Base-by-base conservation (phyloP, 257 asterid genomes). In the Sherardia arvensis region DNA sequence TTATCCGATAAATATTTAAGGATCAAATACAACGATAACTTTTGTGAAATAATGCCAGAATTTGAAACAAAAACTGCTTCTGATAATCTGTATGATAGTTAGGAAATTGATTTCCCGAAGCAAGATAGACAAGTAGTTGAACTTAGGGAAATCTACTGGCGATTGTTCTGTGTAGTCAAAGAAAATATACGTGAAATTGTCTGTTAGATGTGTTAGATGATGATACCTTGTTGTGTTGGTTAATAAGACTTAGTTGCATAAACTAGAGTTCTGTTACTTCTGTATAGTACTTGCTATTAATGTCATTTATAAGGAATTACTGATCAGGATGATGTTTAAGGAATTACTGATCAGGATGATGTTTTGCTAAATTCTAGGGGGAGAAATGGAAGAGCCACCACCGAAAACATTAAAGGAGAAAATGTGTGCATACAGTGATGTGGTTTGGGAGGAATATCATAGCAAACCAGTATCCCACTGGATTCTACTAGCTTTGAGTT, bases 391-490 rank as follows among this genome's bases (percentile, higher is more conserved):
- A 59, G 84, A 65, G 62, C 63, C 59, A 18, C 28, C 61, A 34
- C 72, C 81, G 14, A 80, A 75, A 67, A 66, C 88, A 15, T 7
- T 74, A 7, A 36, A 51, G 14, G 72, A 79, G 64, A 81, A 75
- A 48, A 20, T 83, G 3, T 64, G 69, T 1, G 76, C 75, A 4
- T 72, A 73, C 38, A 64, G 68, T 66, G 27, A 69, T 32, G 66
- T 40, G 71, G 84, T 75, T 43, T 67, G 67, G 67, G 76, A 74
- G 3, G 66, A 79, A 11, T 83, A 80, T 54, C 60, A 66, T 66
- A 83, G 78, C 81, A 84, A 86, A 78, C 95, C 94, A 3, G 67
- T 64, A 65, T 80, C 90, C 0, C 94, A 88, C 69, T 91, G 98
- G 98, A 73, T 80, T 77, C 95, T 91, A 43, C 61, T 88, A 45